Base-by-base conservation (phyloP, 2,329 filamentous ascomycete species). In the Torrubiella hemipterigena region DNA sequence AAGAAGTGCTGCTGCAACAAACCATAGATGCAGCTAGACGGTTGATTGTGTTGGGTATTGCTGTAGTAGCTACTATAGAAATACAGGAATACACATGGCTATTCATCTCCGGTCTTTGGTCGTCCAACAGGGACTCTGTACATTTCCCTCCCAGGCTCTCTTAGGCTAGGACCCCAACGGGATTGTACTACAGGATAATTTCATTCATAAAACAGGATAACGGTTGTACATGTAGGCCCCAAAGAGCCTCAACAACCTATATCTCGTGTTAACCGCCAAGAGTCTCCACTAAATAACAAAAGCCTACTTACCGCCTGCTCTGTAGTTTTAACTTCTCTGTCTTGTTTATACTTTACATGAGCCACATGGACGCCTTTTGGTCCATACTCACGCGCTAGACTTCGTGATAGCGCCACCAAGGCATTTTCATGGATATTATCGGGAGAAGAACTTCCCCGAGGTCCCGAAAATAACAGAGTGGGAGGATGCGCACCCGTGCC, bases 181-280 rank as follows among this genome's bases (percentile, higher is more conserved):
- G n/a, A n/a, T n/a, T n/a, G n/a, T n/a, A n/a, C 16, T 31, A 34
- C 1, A 34, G 27, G 3, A 13, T 24, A 10, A 36, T 18, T 14
- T 36, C 34, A 16, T 36, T 36, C 12, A 25, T 30, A 14, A 36
- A 36, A 15, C 34, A 36, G 8, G 25, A 29, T n/a, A 29, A n/a
- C 9, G 29, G 34, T 18, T 36, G 34, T 22, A 27, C 32, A 18
- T 36, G 23, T 13, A 36, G 26, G 27, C 32, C 11, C 34, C 30
- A 32, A 8, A 36, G 14, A 17, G 34, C 27, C 22, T 36, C 34
- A 16, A 30, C 29, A 22, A 32, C 26, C 14, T 26, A 27, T 3
- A 19, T 25, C 17, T 15, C 18, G 7, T 24, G 7, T n/a, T 28
- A n/a, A 16, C 6, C 22, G 15, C 13, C 28, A 9, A n/a, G 11